A percentile compares a stretch with the other conserved stretches of the same genome.
Conservation (phyloP, 2,329 filamentous ascomycete species). For the Xylariaceae sp. region DNA sequence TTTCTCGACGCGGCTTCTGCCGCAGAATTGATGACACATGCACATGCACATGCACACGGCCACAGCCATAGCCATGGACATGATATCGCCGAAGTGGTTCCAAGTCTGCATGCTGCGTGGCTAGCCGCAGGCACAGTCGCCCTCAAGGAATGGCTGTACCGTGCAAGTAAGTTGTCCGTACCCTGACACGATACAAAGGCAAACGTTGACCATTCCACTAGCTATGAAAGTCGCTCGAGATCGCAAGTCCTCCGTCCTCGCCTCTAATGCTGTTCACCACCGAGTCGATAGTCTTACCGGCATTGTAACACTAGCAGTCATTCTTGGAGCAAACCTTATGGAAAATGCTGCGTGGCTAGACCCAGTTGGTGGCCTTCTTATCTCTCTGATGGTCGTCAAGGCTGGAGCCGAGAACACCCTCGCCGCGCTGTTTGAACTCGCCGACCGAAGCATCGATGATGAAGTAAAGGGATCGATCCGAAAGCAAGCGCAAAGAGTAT, state of each 20-base stretch:
- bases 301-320: conserved; percentile 87
- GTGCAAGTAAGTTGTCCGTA: conserved; percentile 74
- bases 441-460: conserved; percentile 85
- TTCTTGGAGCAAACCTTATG: conserved; percentile 85
- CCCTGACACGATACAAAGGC: not conserved
- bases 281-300: conserved; percentile 94
- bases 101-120: conserved; percentile 94
- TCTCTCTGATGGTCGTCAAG: conserved; percentile 90
- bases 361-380: conserved; percentile 88
- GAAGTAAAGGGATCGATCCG: conserved; percentile 77
- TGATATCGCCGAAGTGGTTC: conserved; percentile 56
- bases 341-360: conserved; percentile 89
- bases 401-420: conserved; percentile 87
- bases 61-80: conserved; percentile 71
- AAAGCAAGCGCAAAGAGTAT: conserved; percentile 63
- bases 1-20: conserved; percentile 65
- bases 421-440: conserved; percentile 81
- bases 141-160: conserved; percentile 96
- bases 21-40: conserved; percentile 55
- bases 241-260: conserved; percentile 92
- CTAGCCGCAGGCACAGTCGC: conserved; percentile 86
- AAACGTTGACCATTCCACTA: conserved; percentile 43
- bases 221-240: conserved; percentile 94
- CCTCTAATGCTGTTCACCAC: conserved; percentile 95
- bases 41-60: conserved; percentile 62